Evolutionary conservation across 345 rosid genomes (phyloP), one percentile per base, ranked within the genome.

Genomic region (Erucastrum elatum): DNA sequence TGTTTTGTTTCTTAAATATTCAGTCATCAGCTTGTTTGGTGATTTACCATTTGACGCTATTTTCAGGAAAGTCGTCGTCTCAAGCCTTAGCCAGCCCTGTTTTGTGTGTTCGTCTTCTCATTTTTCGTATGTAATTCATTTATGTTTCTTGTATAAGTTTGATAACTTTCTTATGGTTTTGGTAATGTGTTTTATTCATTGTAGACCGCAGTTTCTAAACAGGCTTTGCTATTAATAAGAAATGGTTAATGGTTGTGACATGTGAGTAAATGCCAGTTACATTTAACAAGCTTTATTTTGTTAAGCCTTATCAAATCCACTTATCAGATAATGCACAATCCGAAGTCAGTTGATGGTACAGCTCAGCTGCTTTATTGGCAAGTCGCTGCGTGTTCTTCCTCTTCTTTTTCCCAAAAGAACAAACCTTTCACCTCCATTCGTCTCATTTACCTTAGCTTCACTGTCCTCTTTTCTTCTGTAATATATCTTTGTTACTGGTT

Each of bases 71-170:
- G 29, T 61, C 46, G 39, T 41, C 46, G 74, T 69, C 29, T 29
- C 55, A 71, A 71, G 33, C 68, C 39, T 59, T 78, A 72, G 77
- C 33, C 82, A 65, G 73, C 1, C 68, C 34, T 78, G 55, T 78
- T 72, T 31, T 35, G 81, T 78, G 66, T 78, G 66, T 68, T 67
- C 56, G 59, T 39, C 46, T 27, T 39, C 44, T 17, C 31, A 29
- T 2, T 16, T 29, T 9, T 12, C 29, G 56, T 56, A 55, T 66
- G 72, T 26, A 11, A 44, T 59, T 51, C 13, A 21, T 73, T 46
- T 46, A 4, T 46, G 61, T 31, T 63, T 17, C 44, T 44, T 62
- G 16, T 30, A 6, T 4, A 16, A 63, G 17, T 30, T 30, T 63
- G 68, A 30, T 64, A 12, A 61, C 63, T 64, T 63, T 0, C 5